Evolutionary conservation across 495 filamentous ascomycete genomes (phyloP).

Genomic region (Geoglossum glabrum): DNA sequence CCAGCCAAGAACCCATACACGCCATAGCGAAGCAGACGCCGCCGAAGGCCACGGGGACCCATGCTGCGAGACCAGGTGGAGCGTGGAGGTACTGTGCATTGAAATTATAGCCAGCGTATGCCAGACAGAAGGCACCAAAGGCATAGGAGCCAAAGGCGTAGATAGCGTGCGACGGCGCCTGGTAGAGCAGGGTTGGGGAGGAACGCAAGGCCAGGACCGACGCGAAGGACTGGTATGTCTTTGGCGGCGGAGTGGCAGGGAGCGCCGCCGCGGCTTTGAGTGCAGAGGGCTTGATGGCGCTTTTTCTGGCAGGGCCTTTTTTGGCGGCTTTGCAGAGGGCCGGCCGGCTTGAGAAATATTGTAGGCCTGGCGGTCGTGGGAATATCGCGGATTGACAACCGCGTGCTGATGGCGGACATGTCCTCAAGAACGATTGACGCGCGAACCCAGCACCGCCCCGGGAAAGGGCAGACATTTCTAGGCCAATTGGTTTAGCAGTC

Average conservation of each 20-base stretch:
- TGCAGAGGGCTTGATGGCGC: not conserved
- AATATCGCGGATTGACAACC: not conserved
- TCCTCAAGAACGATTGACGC: not conserved
- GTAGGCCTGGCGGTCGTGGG: not conserved
- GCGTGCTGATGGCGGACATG: not conserved
- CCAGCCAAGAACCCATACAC: constrained; percentile 25
- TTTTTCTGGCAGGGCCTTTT: not conserved
- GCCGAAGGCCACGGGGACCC: constrained; percentile 26
- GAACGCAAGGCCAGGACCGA: constrained; percentile 22
- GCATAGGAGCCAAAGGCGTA: constrained; percentile 36
- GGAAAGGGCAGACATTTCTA: not conserved
- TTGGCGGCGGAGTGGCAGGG: not conserved
- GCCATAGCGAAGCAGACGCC: constrained; percentile 25
- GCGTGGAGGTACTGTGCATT: constrained; percentile 24
- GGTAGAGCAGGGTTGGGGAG: constrained; percentile 33
- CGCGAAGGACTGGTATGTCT: constrained; percentile 19
- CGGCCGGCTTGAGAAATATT: not conserved
- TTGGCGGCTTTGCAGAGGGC: not conserved
- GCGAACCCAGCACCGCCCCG: not conserved
- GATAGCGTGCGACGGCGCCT: constrained; percentile 37
- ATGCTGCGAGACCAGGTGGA: constrained; percentile 21
- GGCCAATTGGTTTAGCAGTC: not conserved
- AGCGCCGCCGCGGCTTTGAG: not conserved
- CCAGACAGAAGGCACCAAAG: constrained; percentile 34
- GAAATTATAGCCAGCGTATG: constrained; percentile 34